Base-by-base conservation (phyloP, 164 flowering plant species). In the Buxus sempervirens region DNA sequence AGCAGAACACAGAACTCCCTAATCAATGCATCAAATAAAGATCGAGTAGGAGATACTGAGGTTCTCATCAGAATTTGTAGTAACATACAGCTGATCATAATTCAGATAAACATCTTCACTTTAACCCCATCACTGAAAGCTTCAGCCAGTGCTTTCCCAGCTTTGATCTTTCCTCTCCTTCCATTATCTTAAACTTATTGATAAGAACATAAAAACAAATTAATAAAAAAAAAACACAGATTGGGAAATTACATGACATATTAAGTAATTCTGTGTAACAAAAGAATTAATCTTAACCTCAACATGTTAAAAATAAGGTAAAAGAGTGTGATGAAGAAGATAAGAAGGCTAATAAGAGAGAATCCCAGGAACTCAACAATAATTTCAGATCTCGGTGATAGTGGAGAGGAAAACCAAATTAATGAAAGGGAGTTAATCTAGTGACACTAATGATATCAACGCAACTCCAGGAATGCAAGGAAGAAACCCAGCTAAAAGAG, bases 1-100 rank as follows among this genome's bases (percentile, higher is more conserved):
- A n/a, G n/a, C n/a, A 82, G 65, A 87, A 83, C n/a, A 79, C 87
- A 0, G 88, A 82, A 75, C 67, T 80, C 60, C 84, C 89, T 21
- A 89, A 83, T 88, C 91, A 87, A 71, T 87, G 89, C 77, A 85
- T 84, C 80, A 87, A 68, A 72, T 85, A 87, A 6, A 87, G 86
- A 78, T 87, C 91, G 85, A 75, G 60, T 81, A 87, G 15, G 83
- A 71, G 0, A 85, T 85, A 45, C 91, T 86, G 54, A 87, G 83
- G 71, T 82, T 87, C 82, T 82, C 78, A 58, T 85, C 81, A 13
- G 89, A 85, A 78, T 83, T 85, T 68, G 80, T 83, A 12, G 82
- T 83, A 54, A 84, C 85, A 54, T 82, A 85, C 32, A 85, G 70
- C 71, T 85, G n/a, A n/a, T n/a, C 84, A 42, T 89, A 85, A 53